phyloP scores from a whole-genome alignment of 208 protist species.

The Crithidia expoeki region DNA sequence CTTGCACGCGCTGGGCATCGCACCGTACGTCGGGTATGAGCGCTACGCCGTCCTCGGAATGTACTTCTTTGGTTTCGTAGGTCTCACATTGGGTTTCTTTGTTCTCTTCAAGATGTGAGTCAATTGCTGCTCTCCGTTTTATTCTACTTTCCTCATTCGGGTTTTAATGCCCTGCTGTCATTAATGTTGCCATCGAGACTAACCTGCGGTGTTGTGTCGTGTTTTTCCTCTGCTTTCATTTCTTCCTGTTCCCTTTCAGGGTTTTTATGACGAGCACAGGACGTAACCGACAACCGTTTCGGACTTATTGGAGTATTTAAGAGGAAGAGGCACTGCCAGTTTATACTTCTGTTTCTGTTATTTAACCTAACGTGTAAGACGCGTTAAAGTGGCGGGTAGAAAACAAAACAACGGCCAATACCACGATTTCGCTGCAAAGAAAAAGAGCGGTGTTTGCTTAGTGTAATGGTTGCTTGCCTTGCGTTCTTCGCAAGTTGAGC shows the following conservation, averaged over 20 bases:
- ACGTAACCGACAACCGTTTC: too few relatives aligned
- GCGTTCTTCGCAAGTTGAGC: too few relatives aligned
- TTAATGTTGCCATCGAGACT: too few relatives aligned
- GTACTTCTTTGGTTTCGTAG: slow-evolving; percentile 52
- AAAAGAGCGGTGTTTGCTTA: too few relatives aligned
- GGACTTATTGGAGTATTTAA: too few relatives aligned
- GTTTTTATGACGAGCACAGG: background rate
- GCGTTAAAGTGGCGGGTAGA: background rate
- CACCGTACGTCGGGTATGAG: slow-evolving; percentile 38
- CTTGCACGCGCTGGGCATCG: slow-evolving; percentile 54
- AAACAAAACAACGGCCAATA: background rate
- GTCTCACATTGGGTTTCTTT: slow-evolving; percentile 47
- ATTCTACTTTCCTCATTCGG: too few relatives aligned
- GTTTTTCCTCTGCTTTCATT: background rate
- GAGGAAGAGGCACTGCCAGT: too few relatives aligned
- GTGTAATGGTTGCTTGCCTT: too few relatives aligned
- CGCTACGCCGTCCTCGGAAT: slow-evolving; percentile 41
- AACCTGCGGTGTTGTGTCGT: too few relatives aligned
- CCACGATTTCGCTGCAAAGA: too few relatives aligned
- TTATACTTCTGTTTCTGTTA: background rate
- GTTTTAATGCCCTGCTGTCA: too few relatives aligned
- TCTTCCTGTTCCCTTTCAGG: background rate
- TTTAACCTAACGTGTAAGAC: slow-evolving; percentile 1
- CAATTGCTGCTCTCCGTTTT: background rate
- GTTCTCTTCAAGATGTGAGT: slow-evolving; percentile 18